Evolutionary conservation across 1,284 basidiomycete genomes (phyloP), one percentile per base, ranked within the genome.

Genomic region (Heterobasidion occidentale): DNA sequence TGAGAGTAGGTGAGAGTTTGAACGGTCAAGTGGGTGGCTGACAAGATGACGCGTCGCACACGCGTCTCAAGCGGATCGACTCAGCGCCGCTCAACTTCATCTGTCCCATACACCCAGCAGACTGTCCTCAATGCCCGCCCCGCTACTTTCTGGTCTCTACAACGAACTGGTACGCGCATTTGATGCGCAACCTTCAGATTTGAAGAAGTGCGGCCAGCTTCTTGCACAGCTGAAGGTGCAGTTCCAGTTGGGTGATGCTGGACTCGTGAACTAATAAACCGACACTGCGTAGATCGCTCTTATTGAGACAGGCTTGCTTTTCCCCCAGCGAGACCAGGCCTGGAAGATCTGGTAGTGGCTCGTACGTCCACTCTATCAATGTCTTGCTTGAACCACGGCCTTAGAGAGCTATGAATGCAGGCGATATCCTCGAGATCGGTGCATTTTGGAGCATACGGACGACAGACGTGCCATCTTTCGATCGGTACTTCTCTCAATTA

Each of bases 341-440:
- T 78, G 1, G 76, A 83, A 46, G 88, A 91, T 66, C 76, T 90
- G 51, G 74, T 79, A 48, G 74, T 87, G 60, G 82, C 88, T 63
- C 88, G 89, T 91, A 66, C 52, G 86, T 77, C 12, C 36, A 57
- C 12, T 36, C 27, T 27, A 27, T 27, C 27, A 9, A 20, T 46
- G 11, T 7, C 12, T 42, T 42, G 12, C 12, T 42, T 42, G 11
- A 7, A 42, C 1, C 38, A 7, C 7, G 38, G 42, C 27, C 56
- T 59, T 38, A 38, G 6, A 42, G 19, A 57, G 57, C 52, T 44
- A 38, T 11, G 33, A 27, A 7, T 20, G 17, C 74, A 91, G 90
- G 96, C 61, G 92, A 97, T 60, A 91, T 98, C 54, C 85, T 99
- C 56, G 96, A 98, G 76, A 88, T 98, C 63, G 96, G 94, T 50